phyloP scores from a whole-genome alignment of 768 basidiomycete genomes.

The Tulasnella sp. region DNA sequence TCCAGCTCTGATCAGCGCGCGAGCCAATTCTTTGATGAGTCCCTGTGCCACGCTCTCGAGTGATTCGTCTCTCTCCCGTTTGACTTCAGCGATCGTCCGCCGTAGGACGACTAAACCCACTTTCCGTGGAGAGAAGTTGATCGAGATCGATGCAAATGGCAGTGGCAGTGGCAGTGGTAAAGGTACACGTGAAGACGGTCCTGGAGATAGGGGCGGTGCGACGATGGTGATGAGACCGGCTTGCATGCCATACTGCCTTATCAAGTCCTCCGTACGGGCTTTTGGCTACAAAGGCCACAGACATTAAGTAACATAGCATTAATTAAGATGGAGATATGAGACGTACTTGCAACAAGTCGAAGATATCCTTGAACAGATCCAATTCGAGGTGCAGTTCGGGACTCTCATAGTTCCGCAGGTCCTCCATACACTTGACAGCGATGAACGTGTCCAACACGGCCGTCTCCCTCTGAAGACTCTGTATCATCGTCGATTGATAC shows the following conservation, averaged over 20 bases:
- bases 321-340: no score
- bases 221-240: slow-evolving; percentile 29
- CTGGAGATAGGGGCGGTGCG: slow-evolving; percentile 2
- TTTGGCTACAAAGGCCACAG: slow-evolving; percentile 47
- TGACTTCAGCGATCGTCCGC: slow-evolving; percentile 20
- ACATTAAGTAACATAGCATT: no score
- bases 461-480: slow-evolving; percentile 54
- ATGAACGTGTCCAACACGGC: slow-evolving; percentile 68
- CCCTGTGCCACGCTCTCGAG: slow-evolving; percentile 5
- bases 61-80: slow-evolving; percentile 10
- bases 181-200: not conserved
- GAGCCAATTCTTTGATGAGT: slow-evolving; percentile 5
- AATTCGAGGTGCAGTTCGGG: slow-evolving; percentile 50
- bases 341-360: slow-evolving; percentile 41
- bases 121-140: slow-evolving; percentile 33
- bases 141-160: slow-evolving; percentile 31
- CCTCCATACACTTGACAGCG: slow-evolving; percentile 67
- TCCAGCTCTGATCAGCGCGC: not conserved
- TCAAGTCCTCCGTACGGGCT: slow-evolving; percentile 64
- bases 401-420: slow-evolving; percentile 59
- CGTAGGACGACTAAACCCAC: slow-evolving; percentile 31
- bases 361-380: slow-evolving; percentile 54
- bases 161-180: slow-evolving; percentile 21
- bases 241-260: slow-evolving; percentile 36
- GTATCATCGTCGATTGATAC: slow-evolving; percentile 16